Evolutionary conservation across 2,329 filamentous ascomycete species (phyloP), one percentile per base, ranked within the genome.

Genomic region (Colletotrichum falcatum): DNA sequence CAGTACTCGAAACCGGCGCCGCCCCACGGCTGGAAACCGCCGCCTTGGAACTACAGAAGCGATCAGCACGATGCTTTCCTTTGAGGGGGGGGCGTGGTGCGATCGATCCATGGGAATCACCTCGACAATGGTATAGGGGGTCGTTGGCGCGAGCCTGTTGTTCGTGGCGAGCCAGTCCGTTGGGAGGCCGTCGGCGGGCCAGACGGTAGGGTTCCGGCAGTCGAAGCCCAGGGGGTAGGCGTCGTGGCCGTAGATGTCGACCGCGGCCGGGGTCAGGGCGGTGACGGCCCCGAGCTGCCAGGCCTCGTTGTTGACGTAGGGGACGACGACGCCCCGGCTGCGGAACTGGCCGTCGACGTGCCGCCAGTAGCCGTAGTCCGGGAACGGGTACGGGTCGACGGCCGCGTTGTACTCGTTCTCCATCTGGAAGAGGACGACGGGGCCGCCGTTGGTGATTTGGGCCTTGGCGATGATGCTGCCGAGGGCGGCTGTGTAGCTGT

Each of bases 401-500:
- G 80, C 81, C 12, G 79, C 79, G 9, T 71, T 73, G 65, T 78
- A 93, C 75, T 94, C 92, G 72, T 94, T 94, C 76, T 94, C 92
- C 0, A 89, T 89, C 77, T 94, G 92, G 30, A 91, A 84, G 1
- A 93, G 81, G 64, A 94, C 91, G 37, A 94, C 84, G 0, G 91
- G 91, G 0, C 92, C 92, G 2, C 91, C 92, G 73, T 93, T 91
- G 0, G 91, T 94, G 75, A 94, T 93, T 75, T 94, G 91, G 2
- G 87, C 89, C 65, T 88, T 86, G 2, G 91, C 90, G 74, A 94
- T 89, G 18, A 88, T 87, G 26, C 83, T 83, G 28, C 85, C 87
- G 66, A 92, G 84, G 28, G 87, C 82, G 18, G 83, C 78, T 66
- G 88, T 84, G 74, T 92, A 92, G 73, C 85, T 86, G 56, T 70